These are phyloP conservation scores for Geotrichum bryndzae DNA, from an alignment of 1,139 yeast species.

Conservation along the genomic window DNA sequence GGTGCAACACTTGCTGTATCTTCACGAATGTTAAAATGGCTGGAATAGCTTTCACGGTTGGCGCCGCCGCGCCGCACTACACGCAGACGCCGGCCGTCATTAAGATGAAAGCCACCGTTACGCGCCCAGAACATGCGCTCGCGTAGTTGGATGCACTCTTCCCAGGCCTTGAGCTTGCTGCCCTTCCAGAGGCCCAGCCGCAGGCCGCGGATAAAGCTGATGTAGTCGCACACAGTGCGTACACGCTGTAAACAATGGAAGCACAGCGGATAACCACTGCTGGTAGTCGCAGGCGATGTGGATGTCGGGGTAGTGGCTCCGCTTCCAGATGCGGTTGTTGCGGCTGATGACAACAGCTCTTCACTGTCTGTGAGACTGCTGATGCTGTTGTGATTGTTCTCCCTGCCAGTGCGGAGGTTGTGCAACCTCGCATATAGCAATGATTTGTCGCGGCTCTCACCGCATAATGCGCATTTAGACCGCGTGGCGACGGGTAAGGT, in stretches of 20 bases:
- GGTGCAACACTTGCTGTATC: neutral
- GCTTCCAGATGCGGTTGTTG: neutral
- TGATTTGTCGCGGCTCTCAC: slow-evolving; percentile 62
- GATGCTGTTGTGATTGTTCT: slow-evolving; percentile 14
- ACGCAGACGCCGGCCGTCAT: neutral
- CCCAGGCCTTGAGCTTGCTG: slow-evolving; percentile 50
- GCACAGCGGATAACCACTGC: slow-evolving; percentile 62
- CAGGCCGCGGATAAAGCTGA: slow-evolving; percentile 64
- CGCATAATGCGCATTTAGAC: slow-evolving; percentile 76
- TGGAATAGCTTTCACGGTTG: neutral
- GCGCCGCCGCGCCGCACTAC: neutral
- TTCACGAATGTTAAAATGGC: neutral
- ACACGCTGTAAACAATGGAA: slow-evolving; percentile 74
- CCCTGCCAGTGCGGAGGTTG: slow-evolving; percentile 44
- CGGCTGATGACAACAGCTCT: neutral
- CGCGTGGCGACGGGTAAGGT: slow-evolving; percentile 60
- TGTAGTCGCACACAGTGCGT: slow-evolving; percentile 72
- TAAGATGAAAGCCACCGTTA: neutral
- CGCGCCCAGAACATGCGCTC: slow-evolving; percentile 78
- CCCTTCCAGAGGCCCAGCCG: slow-evolving; percentile 50
- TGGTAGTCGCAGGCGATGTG: slow-evolving; percentile 13
- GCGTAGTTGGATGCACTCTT: slow-evolving; percentile 50
- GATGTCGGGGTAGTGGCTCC: neutral
- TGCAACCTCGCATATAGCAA: slow-evolving; percentile 75
- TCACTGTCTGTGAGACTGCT: neutral